phyloP scores from a whole-genome alignment of 2,329 filamentous ascomycete genomes.

The Pezicula rhizophila region DNA sequence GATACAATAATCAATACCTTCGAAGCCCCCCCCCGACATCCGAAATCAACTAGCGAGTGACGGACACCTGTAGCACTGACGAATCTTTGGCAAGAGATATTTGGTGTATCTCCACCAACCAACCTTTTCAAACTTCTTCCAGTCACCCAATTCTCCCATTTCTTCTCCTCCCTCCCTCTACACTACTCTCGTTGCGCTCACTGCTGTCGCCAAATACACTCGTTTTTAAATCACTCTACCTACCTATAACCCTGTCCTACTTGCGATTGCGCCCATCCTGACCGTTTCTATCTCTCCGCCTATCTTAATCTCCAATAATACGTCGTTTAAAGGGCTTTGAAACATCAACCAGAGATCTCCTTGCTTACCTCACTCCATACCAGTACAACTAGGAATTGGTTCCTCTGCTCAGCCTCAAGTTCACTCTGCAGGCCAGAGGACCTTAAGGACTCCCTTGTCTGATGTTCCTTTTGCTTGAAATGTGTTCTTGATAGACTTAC shows the following conservation, averaged over 20 bases:
- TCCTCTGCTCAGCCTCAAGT: conserved; percentile 6
- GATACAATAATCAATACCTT: too few species aligned
- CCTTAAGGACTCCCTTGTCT: neutral
- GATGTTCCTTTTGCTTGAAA: conserved; percentile 9
- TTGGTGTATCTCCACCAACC: neutral
- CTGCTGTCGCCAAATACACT: neutral
- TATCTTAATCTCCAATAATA: conserved; percentile 1
- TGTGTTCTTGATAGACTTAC: conserved; percentile 16
- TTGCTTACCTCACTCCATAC: neutral
- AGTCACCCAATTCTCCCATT: neutral
- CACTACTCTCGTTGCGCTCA: neutral
- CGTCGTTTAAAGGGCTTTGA: conserved; percentile 1
- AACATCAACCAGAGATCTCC: neutral
- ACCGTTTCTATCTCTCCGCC: neutral
- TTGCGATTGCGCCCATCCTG: neutral
- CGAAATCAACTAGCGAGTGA: too few species aligned
- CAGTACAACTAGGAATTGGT: neutral
- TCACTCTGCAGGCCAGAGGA: conserved; percentile 10
- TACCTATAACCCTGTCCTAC: neutral
- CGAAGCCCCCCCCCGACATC: too few species aligned
- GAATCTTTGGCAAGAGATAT: neutral
- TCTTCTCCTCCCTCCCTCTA: neutral
- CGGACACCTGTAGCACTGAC: neutral
- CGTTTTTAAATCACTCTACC: neutral
- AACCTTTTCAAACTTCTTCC: neutral